A percentile compares a stretch with the other conserved stretches of the same genome.
These are phyloP conservation scores for Kodamaea suecica DNA, from an alignment of 1,139 yeast species.

Conservation along the genomic window DNA sequence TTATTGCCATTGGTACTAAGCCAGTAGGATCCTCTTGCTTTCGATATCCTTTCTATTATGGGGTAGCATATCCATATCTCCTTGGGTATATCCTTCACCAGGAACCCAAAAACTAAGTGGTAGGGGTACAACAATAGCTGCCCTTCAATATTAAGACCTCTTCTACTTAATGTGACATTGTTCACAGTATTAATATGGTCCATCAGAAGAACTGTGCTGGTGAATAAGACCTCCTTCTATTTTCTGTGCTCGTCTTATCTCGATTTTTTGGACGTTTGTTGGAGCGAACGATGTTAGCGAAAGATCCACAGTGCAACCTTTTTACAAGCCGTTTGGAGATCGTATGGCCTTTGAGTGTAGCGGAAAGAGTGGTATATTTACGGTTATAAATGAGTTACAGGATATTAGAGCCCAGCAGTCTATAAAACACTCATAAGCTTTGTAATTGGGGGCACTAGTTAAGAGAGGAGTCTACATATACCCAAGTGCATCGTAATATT, in stretches of 20 bases:
- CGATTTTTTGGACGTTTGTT: background rate
- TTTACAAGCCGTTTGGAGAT: no score
- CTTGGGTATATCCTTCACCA: conserved; percentile 29
- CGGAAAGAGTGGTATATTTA: no score
- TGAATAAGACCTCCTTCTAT: background rate
- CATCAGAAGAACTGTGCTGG: conserved; percentile 3
- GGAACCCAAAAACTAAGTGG: conserved; percentile 69
- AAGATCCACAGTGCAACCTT: no score
- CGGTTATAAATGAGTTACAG: no score
- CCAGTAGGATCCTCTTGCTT: conserved; percentile 53
- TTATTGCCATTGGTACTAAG: conserved; percentile 15
- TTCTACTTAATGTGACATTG: conserved; percentile 63
- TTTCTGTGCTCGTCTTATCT: background rate
- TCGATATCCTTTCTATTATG: conserved; percentile 64
- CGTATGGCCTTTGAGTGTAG: no score
- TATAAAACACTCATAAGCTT: no score
- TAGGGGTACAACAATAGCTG: conserved; percentile 76
- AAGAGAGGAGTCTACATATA: no score
- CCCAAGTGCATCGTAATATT: no score
- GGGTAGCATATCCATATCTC: conserved; percentile 96
- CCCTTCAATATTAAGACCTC: conserved; percentile 67
- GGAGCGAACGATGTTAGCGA: no score
- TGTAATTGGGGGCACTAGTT: no score
- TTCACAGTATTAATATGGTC: conserved; percentile 42
- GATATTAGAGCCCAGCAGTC: no score